Evolutionary conservation across 768 basidiomycete species (phyloP), one percentile per base, ranked within the genome.

Genomic region (Psilocybe sp.): DNA sequence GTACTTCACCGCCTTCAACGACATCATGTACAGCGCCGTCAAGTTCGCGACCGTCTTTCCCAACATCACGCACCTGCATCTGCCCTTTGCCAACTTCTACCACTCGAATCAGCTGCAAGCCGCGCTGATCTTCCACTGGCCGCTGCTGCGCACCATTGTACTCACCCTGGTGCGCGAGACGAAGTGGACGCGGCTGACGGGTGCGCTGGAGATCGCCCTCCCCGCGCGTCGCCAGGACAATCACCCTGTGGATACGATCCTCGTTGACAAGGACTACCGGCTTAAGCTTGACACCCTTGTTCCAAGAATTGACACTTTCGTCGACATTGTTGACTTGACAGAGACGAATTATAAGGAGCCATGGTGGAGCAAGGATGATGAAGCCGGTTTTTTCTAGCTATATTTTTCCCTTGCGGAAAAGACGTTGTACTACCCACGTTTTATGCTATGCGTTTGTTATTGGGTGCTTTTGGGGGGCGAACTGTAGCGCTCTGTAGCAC

Each of bases 1-100:
- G 46, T 72, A 71, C 53, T 59, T 74, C 18, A 72, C 71, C 23
- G 51, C 62, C 2, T 42, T 59, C 52, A 54, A 20, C 16, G 59
- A 65, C 45, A 60, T 61, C 44, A 60, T 65, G 50, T 52, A 45
- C 32, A 28, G 49, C 5, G 51, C 57, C 9, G 43, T 47, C 20
- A 50, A 45, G 13, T 64, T 65, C 44, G 56, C 67, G 13, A 34
- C 34, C 31, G 52, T 55, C 18, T 71, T 70, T 47, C 65, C 65
- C 12, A 63, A 59, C 12, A 57, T 70, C 34, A 67, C 60, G 10
- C 62, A 65, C 51, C 60, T 73, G 18, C 69, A 65, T 49, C 51
- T 69, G 13, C 51, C 59, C 14, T 66, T 62, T 37, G 58, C 64
- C 14, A 50, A 52, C 34, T 51, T 62, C 40, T 62, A 53, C 50